These are phyloP conservation scores for Tephrocybe sp. DNA, from an alignment of 768 basidiomycete genomes.

Conservation along the genomic window DNA sequence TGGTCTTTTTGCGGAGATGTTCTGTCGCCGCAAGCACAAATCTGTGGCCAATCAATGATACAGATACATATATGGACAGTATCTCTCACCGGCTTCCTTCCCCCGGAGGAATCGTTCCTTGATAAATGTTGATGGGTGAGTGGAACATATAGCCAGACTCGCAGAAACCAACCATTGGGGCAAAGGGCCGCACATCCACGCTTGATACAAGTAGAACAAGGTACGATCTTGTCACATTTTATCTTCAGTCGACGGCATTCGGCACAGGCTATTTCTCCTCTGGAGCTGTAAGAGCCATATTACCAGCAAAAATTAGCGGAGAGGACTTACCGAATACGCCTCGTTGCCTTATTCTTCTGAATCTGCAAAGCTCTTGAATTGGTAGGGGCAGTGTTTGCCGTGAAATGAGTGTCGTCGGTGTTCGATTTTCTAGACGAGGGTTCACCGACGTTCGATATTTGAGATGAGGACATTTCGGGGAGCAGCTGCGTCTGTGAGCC, in stretches of 20 bases:
- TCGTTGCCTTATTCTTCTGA: slow-evolving; percentile 31
- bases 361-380: not conserved
- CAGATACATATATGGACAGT: not conserved
- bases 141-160: not conserved
- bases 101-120: slow-evolving; percentile 53
- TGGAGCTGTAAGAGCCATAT: slow-evolving; percentile 8
- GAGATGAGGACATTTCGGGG: slow-evolving; percentile 4
- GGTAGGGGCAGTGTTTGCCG: no score
- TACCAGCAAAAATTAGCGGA: not conserved
- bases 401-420: no score
- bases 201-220: slow-evolving; percentile 50
- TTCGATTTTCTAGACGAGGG: slow-evolving; percentile 1
- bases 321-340: slow-evolving; percentile 33
- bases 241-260: slow-evolving; percentile 45
- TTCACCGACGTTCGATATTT: slow-evolving; percentile 2
- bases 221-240: slow-evolving; percentile 36
- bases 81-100: slow-evolving; percentile 47
- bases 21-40: slow-evolving; percentile 54
- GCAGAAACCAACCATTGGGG: slow-evolving; percentile 43
- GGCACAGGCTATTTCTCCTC: slow-evolving; percentile 43
- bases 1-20: slow-evolving; percentile 46
- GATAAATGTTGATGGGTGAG: not conserved
- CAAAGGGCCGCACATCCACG: slow-evolving; percentile 49
- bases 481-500: no score
- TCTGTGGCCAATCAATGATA: slow-evolving; percentile 22